Percentiles rank a stretch among this genome's conserved stretches.
Conservation (phyloP, 805 yeast species). For the Ogataea nitratoaversa region DNA sequence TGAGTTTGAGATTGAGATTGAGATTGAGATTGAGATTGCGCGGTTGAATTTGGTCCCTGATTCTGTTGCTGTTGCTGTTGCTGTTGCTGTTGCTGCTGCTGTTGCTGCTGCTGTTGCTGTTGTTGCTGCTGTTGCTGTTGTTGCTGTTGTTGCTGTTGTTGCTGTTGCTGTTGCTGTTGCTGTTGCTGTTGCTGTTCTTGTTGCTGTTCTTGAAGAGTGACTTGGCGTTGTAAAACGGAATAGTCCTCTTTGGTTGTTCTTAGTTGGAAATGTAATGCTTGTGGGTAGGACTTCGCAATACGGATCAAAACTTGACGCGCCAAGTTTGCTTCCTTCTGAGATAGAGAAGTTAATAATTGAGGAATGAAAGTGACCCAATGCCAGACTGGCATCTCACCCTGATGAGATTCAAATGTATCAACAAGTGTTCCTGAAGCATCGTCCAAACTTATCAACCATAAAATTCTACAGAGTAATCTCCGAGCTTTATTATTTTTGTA, state of each 20-base stretch:
- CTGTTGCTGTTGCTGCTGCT: background rate
- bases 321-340: conserved; percentile 85
- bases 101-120: conserved; percentile 3
- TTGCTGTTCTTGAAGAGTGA: conserved; percentile 30
- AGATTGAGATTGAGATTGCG: too few relatives aligned
- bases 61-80: too few relatives aligned
- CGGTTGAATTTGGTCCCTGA: too few relatives aligned
- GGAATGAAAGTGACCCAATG: conserved; percentile 98
- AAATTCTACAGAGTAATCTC: conserved; percentile 77
- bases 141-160: background rate
- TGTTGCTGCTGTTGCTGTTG: background rate
- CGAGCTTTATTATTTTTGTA: conserved; percentile 92
- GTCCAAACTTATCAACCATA: conserved; percentile 92
- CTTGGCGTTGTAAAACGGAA: conserved; percentile 77
- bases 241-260: conserved; percentile 94
- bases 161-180: background rate
- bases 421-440: conserved; percentile 78
- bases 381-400: conserved; percentile 98
- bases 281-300: conserved; percentile 96
- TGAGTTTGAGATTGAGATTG: too few relatives aligned
- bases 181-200: conserved; percentile 5
- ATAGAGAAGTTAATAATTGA: conserved; percentile 81
- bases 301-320: conserved; percentile 84
- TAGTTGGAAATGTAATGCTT: conserved; percentile 92
- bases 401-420: conserved; percentile 83